Conservation (phyloP, 169 alveolate genomes). For the Eimeria necatrix region DNA sequence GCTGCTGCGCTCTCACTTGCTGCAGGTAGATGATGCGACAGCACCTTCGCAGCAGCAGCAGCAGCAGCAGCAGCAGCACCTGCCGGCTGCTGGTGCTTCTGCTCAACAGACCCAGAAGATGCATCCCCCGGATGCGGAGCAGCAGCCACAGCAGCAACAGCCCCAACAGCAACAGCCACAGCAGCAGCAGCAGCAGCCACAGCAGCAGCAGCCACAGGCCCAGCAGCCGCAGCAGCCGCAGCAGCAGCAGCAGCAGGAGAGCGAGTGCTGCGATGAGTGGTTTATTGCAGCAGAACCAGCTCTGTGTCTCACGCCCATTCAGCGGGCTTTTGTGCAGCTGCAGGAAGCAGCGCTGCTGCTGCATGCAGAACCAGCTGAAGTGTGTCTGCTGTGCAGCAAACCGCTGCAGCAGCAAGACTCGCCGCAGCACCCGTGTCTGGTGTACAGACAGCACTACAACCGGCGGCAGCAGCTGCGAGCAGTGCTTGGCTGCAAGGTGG, state of each 20-base stretch:
- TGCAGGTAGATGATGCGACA: constrained; percentile 28
- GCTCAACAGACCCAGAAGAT: constrained; percentile 3
- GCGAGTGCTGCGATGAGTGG: constrained; percentile 57
- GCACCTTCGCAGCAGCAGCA: constrained; percentile 17
- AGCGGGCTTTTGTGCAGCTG: constrained; percentile 78
- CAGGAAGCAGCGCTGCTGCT: constrained; percentile 79
- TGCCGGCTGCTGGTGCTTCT: background rate
- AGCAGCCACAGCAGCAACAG: constrained; percentile 13
- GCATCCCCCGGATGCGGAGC: background rate
- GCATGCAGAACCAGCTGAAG: constrained; percentile 80
- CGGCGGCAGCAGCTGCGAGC: constrained; percentile 78
- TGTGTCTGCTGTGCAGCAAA: constrained; percentile 78
- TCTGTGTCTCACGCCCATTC: constrained; percentile 70
- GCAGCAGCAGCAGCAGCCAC: background rate
- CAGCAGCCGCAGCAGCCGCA: constrained; percentile 58
- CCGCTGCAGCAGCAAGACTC: constrained; percentile 78
- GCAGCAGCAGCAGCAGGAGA: constrained; percentile 44
- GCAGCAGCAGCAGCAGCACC: constrained; percentile 45
- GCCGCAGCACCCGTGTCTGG: constrained; percentile 69
- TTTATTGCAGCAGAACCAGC: constrained; percentile 71
- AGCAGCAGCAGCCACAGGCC: constrained; percentile 1
- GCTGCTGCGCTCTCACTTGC: constrained; percentile 71
- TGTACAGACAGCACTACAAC: constrained; percentile 63
- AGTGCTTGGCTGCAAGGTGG: constrained; percentile 52
- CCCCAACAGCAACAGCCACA: background rate